Evolutionary conservation across 352 stramenopile species (phyloP), one percentile per base, ranked within the genome.

Genomic region (Pythium chondricola): DNA sequence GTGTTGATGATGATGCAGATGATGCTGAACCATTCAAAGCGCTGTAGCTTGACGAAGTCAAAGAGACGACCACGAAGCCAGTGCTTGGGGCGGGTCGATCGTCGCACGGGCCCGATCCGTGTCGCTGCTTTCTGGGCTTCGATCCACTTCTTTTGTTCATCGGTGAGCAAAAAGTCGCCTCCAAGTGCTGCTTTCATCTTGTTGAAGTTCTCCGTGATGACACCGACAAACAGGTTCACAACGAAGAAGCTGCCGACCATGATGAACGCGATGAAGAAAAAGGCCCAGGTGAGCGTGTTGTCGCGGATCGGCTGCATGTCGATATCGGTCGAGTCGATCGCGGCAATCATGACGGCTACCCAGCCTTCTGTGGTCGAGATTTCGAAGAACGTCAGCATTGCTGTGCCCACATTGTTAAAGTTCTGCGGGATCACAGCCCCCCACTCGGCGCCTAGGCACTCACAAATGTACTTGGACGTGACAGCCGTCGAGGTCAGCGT

Each of bases 161-260:
- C 73, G 3, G 90, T 97, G 42, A 97, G 68, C 52, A 93, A 63
- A 36, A 77, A 83, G 27, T 91, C 72, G 2, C 74, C 81, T 6
- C 79, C 81, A 4, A 95, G 45, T 2, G 72, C 67, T 2, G 60
- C 68, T 32, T 94, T 96, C 85, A 95, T 94, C 25, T 81, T 71
- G 39, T 96, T 95, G 52, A 97, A 98, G 45, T 96, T 96, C 48
- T 97, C 90, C 39, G 97, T 95, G 51, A 97, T 95, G 7, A 97
- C 85, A 7, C 91, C 91, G 0, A 97, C 81, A 48, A 98, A 97
- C 0, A 97, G 65, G 31, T 97, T 97, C 22, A 97, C 84, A 4
- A 97, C 83, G 44, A 98, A 97, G 51, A 96, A 97, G 43, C 85
- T 85, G 14, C 91, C 84, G 18, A 97, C 61, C 48, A 98, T 71